Conservation (phyloP, 495 filamentous ascomycete genomes). For the Aspergillus nanangensis region DNA sequence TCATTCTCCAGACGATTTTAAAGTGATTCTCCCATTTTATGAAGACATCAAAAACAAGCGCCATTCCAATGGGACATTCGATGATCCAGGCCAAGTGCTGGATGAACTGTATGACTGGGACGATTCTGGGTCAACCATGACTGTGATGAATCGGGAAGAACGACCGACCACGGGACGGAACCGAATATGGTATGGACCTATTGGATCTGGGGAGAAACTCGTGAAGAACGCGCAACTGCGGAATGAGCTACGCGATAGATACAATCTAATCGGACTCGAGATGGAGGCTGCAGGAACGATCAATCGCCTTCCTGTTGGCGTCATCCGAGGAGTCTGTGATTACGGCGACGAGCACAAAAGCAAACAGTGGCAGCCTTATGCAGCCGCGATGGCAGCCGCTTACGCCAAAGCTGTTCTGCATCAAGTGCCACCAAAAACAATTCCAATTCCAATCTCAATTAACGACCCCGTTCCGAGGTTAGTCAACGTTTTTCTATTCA, state of each 20-base stretch:
- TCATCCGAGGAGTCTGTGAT: conserved; percentile 1
- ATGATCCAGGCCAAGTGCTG: too few relatives aligned
- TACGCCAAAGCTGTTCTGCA: background rate
- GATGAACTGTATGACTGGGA: too few relatives aligned
- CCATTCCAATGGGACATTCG: too few relatives aligned
- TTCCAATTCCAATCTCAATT: background rate
- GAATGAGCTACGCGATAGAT: background rate
- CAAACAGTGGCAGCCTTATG: background rate
- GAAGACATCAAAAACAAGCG: too few relatives aligned
- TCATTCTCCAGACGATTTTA: too few relatives aligned
- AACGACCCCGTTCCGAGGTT: background rate
- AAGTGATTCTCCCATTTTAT: too few relatives aligned
- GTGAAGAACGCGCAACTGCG: background rate
- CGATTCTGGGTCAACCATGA: background rate
- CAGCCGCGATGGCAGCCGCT: background rate
- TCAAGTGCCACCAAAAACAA: background rate
- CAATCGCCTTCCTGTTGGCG: background rate
- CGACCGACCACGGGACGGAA: background rate
- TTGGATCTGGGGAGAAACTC: background rate
- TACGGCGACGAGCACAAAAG: conserved; percentile 1
- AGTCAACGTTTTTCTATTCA: too few relatives aligned
- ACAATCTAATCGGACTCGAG: background rate
- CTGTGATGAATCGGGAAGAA: background rate
- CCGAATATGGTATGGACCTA: background rate
- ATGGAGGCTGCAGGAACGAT: conserved; percentile 3